phyloP scores from a whole-genome alignment of 768 basidiomycete genomes.

The Candolleomyces aberdarensis region DNA sequence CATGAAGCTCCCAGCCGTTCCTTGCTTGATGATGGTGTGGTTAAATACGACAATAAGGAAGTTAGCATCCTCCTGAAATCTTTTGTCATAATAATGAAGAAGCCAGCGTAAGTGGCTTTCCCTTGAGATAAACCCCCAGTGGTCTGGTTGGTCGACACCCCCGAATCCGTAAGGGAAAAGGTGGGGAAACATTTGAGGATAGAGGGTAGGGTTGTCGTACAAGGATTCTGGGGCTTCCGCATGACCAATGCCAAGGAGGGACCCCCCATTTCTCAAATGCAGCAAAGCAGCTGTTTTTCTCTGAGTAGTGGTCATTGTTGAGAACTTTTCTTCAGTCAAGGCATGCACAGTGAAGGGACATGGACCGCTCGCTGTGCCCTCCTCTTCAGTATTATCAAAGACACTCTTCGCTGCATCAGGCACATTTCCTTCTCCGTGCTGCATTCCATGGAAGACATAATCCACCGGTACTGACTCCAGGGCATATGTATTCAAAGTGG shows the following conservation, averaged over 20 bases:
- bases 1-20: constrained; percentile 11
- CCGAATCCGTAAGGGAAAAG: constrained; percentile 8
- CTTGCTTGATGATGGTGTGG: constrained; percentile 26
- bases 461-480: not conserved
- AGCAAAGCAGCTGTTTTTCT: not conserved
- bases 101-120: constrained; percentile 19
- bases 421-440: not conserved
- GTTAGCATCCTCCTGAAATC: constrained; percentile 29
- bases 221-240: not conserved
- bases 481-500: not conserved
- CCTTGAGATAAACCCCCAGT: constrained; percentile 11
- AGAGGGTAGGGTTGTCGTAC: not conserved
- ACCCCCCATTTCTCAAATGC: not conserved
- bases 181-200: constrained; percentile 4
- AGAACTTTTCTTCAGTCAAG: not conserved
- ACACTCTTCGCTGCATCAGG: constrained; percentile 18
- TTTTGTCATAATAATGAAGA: constrained; percentile 33
- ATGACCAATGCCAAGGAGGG: not conserved
- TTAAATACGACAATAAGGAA: constrained; percentile 31
- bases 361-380: no score
- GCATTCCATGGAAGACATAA: no score
- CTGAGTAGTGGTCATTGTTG: not conserved
- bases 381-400: constrained; percentile 10
- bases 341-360: not conserved
- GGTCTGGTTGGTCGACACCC: not conserved